Base-by-base conservation (phyloP, 2,329 filamentous ascomycete genomes). In the Arthrobotrys musiformis region DNA sequence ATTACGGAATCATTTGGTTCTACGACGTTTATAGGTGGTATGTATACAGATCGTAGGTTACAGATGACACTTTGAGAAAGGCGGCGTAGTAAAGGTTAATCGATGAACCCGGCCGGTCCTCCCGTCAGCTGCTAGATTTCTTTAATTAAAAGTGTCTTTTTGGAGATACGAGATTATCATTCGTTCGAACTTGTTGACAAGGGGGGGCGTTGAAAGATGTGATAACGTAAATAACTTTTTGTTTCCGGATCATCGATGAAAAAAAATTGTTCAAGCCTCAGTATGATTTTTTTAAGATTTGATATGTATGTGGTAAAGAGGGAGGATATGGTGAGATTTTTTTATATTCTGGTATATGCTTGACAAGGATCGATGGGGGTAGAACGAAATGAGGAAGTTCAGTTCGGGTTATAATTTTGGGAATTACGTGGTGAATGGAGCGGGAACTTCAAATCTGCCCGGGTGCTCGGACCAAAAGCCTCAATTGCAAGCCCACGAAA, bases 331-430 rank as follows among this genome's bases (percentile, higher is more conserved):
- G 50, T 56, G 19, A 58, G 19, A 26, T 40, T 13, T 22, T 40
- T 22, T 15, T 40, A 40, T 37, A 40, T 40, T 37, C 52, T 19
- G 52, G 37, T 37, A 24, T 58, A 11, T 5, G 30, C n/a, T 19
- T 35, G 22, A 26, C 35, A n/a, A n/a, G n/a, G n/a, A n/a, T n/a
- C n/a, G n/a, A 33, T 42, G 8, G 37, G 37, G 26, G 50, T 19
- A 15, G 28, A 19, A 54, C 15, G 26, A 54, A 56, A 56, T 56
- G 50, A 56, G 13, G n/a, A 17, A 33, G 48, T 52, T 44, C 4
- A n/a, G n/a, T n/a, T n/a, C n/a, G n/a, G n/a, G n/a, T n/a, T 58
- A 58, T 58, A 58, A 58, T 58, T 58, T 58, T 37, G 54, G 50
- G 22, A n/a, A n/a, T n/a, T n/a, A n/a, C n/a, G n/a, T n/a, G n/a